phyloP scores from a whole-genome alignment of 2,329 filamentous ascomycete genomes.

The Pestalotiopsis sp. region DNA sequence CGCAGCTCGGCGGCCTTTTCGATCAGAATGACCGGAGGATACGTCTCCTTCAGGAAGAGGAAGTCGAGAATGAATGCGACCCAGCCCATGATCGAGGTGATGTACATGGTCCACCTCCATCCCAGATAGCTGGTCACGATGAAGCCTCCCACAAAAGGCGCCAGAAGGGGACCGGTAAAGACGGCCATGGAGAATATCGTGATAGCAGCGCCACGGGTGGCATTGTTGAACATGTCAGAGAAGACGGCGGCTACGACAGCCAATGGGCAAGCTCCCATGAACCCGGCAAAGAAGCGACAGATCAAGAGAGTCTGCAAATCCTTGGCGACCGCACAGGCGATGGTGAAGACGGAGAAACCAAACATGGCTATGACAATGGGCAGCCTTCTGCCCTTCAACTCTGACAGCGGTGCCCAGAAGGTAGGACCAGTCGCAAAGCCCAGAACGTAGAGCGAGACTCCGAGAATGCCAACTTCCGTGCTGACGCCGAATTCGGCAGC shows the following conservation, averaged over 20 bases:
- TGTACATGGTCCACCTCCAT: slow-evolving; percentile 76
- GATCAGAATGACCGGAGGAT: slow-evolving; percentile 68
- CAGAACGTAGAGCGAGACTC: slow-evolving; percentile 71
- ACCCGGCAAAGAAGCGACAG: slow-evolving; percentile 73
- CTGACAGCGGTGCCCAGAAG: slow-evolving; percentile 73
- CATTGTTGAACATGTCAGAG: slow-evolving; percentile 72
- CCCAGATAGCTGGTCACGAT: slow-evolving; percentile 64
- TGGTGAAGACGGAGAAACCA: slow-evolving; percentile 70
- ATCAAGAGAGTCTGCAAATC: slow-evolving; percentile 72
- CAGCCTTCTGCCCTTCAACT: slow-evolving; percentile 68
- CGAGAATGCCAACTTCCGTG: slow-evolving; percentile 63
- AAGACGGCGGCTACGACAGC: slow-evolving; percentile 73
- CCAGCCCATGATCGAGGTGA: slow-evolving; percentile 65
- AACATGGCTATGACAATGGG: slow-evolving; percentile 65
- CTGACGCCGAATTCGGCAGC: slow-evolving; percentile 62
- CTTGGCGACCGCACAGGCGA: slow-evolving; percentile 66
- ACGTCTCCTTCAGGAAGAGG: slow-evolving; percentile 69
- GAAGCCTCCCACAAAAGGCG: slow-evolving; percentile 71
- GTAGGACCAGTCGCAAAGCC: slow-evolving; percentile 66
- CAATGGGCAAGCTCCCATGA: slow-evolving; percentile 70
- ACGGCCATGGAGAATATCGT: slow-evolving; percentile 63
- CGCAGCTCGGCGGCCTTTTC: slow-evolving; percentile 63
- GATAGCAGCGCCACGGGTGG: slow-evolving; percentile 60
- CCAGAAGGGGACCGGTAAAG: slow-evolving; percentile 68
- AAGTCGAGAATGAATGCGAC: slow-evolving; percentile 60